Percentiles rank a stretch among this genome's conserved stretches.
Conservation (phyloP, 768 basidiomycete genomes). For the Cubamyces sp. region DNA sequence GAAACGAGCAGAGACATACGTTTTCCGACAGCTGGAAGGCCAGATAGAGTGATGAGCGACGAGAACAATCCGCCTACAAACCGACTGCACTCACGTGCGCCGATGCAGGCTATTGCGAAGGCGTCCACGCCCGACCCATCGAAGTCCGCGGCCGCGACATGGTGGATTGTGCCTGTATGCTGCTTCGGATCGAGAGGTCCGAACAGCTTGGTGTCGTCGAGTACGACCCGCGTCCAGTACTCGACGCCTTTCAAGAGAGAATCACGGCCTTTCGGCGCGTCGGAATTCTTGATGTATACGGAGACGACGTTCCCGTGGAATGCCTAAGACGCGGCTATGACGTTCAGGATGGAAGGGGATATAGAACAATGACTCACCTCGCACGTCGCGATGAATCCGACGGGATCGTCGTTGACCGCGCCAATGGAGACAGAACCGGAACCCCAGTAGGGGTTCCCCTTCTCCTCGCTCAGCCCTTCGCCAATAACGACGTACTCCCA, state of each 20-base stretch:
- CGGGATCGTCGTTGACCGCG: constrained; percentile 23
- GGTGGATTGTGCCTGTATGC: constrained; percentile 33
- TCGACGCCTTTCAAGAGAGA: background rate
- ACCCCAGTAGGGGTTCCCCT: constrained; percentile 19
- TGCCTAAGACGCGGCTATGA: too few relatives aligned
- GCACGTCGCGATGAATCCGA: constrained; percentile 28
- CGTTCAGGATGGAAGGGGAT: too few relatives aligned
- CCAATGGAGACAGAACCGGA: constrained; percentile 24
- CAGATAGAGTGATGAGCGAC: background rate
- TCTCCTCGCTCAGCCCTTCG: background rate
- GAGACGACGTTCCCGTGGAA: constrained; percentile 32
- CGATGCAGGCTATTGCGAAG: constrained; percentile 34
- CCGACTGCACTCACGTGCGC: background rate
- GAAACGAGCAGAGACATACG: constrained; percentile 8
- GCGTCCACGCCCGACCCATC: constrained; percentile 23
- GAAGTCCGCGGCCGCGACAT: constrained; percentile 25
- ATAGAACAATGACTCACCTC: constrained; percentile 22
- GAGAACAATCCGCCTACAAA: background rate
- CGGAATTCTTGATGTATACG: constrained; percentile 27
- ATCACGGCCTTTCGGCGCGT: constrained; percentile 13
- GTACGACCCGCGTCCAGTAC: constrained; percentile 29
- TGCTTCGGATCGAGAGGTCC: constrained; percentile 26
- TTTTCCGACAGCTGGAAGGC: constrained; percentile 1
- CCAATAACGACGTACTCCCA: constrained; percentile 26
- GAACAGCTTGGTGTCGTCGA: constrained; percentile 34